A percentile compares a stretch with the other conserved stretches of the same genome.
These are phyloP conservation scores for Ustilago esculenta DNA, from an alignment of 1,284 basidiomycete species.

Conservation along the genomic window DNA sequence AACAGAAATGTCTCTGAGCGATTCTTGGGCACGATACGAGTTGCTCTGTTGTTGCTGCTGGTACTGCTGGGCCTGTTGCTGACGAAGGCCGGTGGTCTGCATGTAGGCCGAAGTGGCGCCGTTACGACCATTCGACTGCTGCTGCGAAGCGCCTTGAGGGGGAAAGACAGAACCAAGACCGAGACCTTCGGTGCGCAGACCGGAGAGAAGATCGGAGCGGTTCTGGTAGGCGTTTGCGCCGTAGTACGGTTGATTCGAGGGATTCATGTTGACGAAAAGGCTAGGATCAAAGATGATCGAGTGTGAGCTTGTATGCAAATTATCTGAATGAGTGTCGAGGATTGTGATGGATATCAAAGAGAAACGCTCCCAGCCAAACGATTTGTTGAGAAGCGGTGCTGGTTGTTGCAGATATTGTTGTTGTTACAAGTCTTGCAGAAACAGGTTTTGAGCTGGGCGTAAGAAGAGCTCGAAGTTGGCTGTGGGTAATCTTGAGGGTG, in stretches of 20 bases:
- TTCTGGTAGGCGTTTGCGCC: slow-evolving; percentile 28
- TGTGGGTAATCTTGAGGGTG: slow-evolving; percentile 21
- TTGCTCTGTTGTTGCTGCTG: slow-evolving; percentile 22
- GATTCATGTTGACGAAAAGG: slow-evolving; percentile 31
- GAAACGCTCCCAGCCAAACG: slow-evolving; percentile 17
- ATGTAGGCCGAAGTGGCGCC: slow-evolving; percentile 9
- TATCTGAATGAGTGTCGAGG: not conserved
- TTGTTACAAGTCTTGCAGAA: slow-evolving; percentile 24
- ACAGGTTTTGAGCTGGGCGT: slow-evolving; percentile 1
- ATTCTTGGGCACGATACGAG: slow-evolving; percentile 17
- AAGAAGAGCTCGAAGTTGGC: not conserved
- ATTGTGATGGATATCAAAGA: too few species aligned
- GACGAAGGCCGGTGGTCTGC: slow-evolving; percentile 10
- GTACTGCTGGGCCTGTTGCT: slow-evolving; percentile 18
- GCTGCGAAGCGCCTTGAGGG: slow-evolving; percentile 22
- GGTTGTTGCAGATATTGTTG: too few species aligned
- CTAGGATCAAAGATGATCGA: too few species aligned
- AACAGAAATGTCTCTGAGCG: slow-evolving; percentile 24
- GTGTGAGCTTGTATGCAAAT: not conserved
- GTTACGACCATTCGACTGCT: slow-evolving; percentile 31
- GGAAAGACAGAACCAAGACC: slow-evolving; percentile 40
- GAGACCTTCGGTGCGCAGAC: slow-evolving; percentile 55
- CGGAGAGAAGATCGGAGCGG: slow-evolving; percentile 50
- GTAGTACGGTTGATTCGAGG: slow-evolving; percentile 31
- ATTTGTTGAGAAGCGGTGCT: too few species aligned